These are phyloP conservation scores for Malania oleifera DNA, from an alignment of 164 flowering plant genomes.

Conservation along the genomic window DNA sequence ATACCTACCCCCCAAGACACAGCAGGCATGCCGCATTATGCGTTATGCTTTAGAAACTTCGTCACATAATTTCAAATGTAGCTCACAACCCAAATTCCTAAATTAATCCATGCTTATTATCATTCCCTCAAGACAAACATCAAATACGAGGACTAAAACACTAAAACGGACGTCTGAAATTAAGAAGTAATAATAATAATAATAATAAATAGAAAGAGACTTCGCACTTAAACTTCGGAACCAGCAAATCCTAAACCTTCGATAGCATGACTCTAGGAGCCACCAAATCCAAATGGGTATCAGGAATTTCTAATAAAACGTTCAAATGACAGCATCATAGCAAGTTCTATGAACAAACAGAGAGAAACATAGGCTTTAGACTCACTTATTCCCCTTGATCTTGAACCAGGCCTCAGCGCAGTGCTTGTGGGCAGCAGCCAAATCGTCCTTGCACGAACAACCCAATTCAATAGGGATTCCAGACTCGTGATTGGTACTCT, in stretches of 20 bases:
- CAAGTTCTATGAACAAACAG: conserved; percentile 1
- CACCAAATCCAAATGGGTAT: neutral
- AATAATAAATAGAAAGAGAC: conserved; percentile 1
- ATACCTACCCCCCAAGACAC: neutral
- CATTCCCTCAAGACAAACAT: neutral
- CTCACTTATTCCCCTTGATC: conserved; percentile 88
- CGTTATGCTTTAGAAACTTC: neutral
- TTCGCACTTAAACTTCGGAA: neutral
- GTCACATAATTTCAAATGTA: neutral
- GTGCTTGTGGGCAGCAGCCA: conserved; percentile 81
- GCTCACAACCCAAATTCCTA: neutral
- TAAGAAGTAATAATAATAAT: neutral
- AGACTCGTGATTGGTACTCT: conserved; percentile 42
- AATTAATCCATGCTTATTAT: too few relatives aligned
- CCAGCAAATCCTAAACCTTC: neutral
- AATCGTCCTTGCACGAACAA: conserved; percentile 84
- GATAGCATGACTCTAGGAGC: neutral
- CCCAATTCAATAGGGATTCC: conserved; percentile 82
- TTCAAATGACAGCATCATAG: neutral
- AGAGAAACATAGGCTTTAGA: conserved; percentile 1
- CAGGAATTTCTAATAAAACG: neutral
- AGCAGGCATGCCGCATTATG: neutral
- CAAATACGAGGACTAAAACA: too few relatives aligned
- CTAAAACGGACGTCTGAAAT: too few relatives aligned
- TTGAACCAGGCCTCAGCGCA: conserved; percentile 98